Evolutionary conservation across 2,329 filamentous ascomycete species (phyloP).

Genomic region (Pyricularia pennisetigena): DNA sequence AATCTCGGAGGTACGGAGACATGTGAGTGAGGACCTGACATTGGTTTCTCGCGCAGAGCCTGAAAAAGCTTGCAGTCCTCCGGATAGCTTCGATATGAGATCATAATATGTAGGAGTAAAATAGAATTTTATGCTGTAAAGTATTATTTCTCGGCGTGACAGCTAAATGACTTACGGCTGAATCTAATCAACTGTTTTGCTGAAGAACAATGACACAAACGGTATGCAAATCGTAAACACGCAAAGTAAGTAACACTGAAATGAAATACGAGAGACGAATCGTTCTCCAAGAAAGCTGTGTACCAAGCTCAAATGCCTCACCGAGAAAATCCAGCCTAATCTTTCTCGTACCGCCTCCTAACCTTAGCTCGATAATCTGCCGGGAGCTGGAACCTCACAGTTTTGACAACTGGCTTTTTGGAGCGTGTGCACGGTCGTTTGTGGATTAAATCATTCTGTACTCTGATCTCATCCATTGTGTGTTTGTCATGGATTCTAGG

Average conservation of each 20-base stretch:
- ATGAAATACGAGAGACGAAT: neutral
- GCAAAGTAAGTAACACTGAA: neutral
- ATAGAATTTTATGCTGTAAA: neutral
- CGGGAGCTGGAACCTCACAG: neutral
- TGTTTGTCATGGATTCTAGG: neutral
- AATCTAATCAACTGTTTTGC: neutral
- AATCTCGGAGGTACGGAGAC: neutral
- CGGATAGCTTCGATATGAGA: neutral
- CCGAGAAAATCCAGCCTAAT: slow-evolving; percentile 1
- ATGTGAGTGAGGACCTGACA: neutral
- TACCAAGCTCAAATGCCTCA: neutral
- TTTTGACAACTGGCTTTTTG: neutral
- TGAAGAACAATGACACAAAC: neutral
- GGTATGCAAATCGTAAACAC: neutral
- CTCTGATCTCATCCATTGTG: neutral
- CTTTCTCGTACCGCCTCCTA: neutral
- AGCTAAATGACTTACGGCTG: neutral
- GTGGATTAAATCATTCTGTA: neutral
- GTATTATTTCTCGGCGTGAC: neutral
- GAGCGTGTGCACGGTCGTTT: neutral
- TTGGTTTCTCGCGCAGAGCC: neutral
- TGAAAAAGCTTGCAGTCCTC: neutral
- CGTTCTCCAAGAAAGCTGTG: neutral
- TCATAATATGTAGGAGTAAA: neutral
- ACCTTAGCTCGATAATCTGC: neutral